A percentile compares a stretch with the other conserved stretches of the same genome.
Conservation (phyloP, 352 stramenopile genomes). For the Pythium sp. region DNA sequence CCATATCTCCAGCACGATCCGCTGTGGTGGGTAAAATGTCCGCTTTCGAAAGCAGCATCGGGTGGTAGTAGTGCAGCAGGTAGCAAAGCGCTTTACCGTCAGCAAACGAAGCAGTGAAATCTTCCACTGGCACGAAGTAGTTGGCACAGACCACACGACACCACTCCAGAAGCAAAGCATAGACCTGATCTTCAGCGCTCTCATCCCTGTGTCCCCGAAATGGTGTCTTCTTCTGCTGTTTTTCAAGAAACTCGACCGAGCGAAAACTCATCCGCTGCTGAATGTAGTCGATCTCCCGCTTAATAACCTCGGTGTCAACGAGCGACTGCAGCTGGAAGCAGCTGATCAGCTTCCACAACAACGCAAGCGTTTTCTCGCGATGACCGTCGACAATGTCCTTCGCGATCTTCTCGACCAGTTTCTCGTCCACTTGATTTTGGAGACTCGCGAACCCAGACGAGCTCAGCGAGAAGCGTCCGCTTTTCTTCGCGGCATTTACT, state of each 20-base stretch:
- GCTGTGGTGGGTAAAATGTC: constrained; percentile 55
- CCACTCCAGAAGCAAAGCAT: constrained; percentile 88
- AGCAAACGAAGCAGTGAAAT: constrained; percentile 93
- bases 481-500: constrained; percentile 12
- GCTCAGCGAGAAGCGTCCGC: constrained; percentile 19
- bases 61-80: constrained; percentile 96
- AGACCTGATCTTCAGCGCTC: constrained; percentile 47
- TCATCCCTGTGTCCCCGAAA: constrained; percentile 24
- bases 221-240: constrained; percentile 29
- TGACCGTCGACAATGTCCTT: constrained; percentile 97
- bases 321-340: constrained; percentile 89
- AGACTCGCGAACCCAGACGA: constrained; percentile 50
- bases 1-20: constrained; percentile 21
- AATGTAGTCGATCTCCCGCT: constrained; percentile 74
- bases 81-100: constrained; percentile 92
- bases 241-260: constrained; percentile 58
- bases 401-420: constrained; percentile 57
- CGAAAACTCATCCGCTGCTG: constrained; percentile 69
- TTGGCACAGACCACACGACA: constrained; percentile 90
- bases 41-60: constrained; percentile 76
- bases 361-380: constrained; percentile 91
- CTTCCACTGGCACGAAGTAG: constrained; percentile 80
- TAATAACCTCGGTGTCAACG: constrained; percentile 70
- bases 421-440: constrained; percentile 50
- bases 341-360: constrained; percentile 94